Evolutionary conservation across 192 early-diverging fungal genomes (phyloP).

Genomic region (Chytriomyces hyalinus): DNA sequence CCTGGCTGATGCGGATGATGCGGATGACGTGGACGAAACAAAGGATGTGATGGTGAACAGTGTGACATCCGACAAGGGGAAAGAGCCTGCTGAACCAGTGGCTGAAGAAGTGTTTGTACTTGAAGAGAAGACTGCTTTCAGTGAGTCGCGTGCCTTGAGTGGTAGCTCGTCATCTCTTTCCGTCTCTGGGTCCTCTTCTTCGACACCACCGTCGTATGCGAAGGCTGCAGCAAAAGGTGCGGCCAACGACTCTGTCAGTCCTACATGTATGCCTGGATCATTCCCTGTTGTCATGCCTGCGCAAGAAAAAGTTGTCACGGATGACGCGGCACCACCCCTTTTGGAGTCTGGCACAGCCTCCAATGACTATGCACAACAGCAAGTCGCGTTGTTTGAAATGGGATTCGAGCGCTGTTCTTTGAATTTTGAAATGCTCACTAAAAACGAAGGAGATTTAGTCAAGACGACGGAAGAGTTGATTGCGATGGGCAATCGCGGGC

Average conservation of each 20-base stretch:
- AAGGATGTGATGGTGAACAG: not conserved
- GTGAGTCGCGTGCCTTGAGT: not conserved
- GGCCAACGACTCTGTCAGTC: not conserved
- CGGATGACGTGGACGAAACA: not conserved
- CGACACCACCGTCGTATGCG: not conserved
- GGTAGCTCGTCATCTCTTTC: not conserved
- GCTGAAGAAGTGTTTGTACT: not conserved
- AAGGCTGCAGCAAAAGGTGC: conserved; percentile 3
- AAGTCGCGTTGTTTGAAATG: conserved; percentile 36
- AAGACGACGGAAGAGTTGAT: conserved; percentile 28
- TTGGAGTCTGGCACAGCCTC: not conserved
- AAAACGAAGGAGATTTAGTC: conserved; percentile 29
- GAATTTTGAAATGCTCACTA: conserved; percentile 23
- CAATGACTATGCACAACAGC: conserved; percentile 21
- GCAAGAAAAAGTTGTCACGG: not conserved
- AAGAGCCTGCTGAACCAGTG: not conserved
- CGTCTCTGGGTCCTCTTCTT: not conserved
- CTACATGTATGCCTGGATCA: conserved; percentile 5
- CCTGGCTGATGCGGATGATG: not conserved
- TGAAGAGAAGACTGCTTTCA: not conserved
- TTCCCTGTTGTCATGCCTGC: conserved; percentile 10
- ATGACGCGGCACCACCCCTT: not conserved
- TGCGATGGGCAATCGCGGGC: conserved; percentile 1
- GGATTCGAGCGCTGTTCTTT: conserved; percentile 17
- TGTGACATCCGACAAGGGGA: not conserved